Evolutionary conservation across 1,284 basidiomycete species (phyloP).

Genomic region (Cutaneotrichosporon curvatum): DNA sequence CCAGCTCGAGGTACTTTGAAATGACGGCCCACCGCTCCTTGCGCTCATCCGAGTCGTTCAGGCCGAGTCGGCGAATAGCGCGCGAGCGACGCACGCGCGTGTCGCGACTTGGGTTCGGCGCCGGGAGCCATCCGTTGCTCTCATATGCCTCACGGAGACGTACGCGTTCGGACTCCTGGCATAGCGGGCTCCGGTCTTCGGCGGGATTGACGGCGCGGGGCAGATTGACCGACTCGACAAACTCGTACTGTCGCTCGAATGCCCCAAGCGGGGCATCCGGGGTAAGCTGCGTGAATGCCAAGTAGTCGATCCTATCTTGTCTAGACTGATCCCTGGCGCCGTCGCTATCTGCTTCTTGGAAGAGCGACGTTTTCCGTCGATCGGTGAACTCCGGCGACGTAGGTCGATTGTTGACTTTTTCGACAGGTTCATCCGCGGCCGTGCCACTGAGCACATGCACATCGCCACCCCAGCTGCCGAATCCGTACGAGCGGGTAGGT

Average conservation of each 20-base stretch:
- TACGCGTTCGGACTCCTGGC: conserved; percentile 9
- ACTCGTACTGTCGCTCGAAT: background rate
- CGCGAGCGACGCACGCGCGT: conserved; percentile 3
- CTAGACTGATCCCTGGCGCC: too few species aligned
- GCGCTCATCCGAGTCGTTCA: conserved; percentile 19
- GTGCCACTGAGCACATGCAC: conserved; percentile 5
- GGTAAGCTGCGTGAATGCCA: conserved; percentile 1
- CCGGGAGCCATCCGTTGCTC: conserved; percentile 31
- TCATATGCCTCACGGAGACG: conserved; percentile 26
- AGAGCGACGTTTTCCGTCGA: background rate
- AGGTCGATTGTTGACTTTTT: background rate
- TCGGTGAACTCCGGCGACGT: background rate
- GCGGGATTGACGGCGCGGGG: conserved; percentile 4
- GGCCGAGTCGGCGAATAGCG: conserved; percentile 23
- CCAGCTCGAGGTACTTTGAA: conserved; percentile 34
- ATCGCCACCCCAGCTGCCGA: background rate
- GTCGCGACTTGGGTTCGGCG: conserved; percentile 11
- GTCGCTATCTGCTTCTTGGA: background rate
- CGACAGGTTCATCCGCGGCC: conserved; percentile 2
- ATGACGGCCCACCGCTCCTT: conserved; percentile 25
- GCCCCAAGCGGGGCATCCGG: background rate
- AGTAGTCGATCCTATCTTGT: background rate
- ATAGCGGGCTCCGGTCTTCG: conserved; percentile 6
- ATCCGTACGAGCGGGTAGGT: too few species aligned
- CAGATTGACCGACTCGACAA: conserved; percentile 4